These are phyloP conservation scores for Oryza punctata DNA, from an alignment of 176 grass and related monocot genomes.

Conservation along the genomic window DNA sequence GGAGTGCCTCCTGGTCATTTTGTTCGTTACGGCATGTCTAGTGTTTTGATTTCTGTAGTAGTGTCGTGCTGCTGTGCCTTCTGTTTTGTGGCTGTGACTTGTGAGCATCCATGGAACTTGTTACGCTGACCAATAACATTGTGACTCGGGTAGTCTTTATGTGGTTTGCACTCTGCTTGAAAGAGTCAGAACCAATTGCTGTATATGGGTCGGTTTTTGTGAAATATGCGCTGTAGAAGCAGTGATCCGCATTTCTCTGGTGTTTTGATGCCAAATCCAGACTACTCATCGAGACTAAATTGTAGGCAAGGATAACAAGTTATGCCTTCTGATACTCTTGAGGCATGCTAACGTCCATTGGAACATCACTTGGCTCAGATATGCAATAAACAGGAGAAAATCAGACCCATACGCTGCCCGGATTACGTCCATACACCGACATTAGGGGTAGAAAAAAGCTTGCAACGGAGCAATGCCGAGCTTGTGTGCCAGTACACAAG, in stretches of 20 bases:
- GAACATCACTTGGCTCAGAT: background rate
- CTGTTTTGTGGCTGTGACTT: slow-evolving; percentile 26
- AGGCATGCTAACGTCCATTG: background rate
- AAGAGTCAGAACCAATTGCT: background rate
- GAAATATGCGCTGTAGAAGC: background rate
- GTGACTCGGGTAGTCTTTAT: background rate
- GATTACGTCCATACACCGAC: background rate
- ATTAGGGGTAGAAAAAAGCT: background rate
- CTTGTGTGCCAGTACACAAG: background rate
- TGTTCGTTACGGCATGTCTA: slow-evolving; percentile 27
- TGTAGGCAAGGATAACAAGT: background rate
- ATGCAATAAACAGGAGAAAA: background rate
- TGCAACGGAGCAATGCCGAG: background rate
- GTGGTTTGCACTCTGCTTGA: slow-evolving; percentile 9
- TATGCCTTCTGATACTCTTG: background rate
- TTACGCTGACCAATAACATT: slow-evolving; percentile 37
- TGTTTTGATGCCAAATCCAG: background rate
- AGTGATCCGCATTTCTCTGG: background rate
- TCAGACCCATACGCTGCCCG: background rate
- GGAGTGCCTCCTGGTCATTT: background rate
- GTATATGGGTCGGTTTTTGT: background rate
- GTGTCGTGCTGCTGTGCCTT: background rate
- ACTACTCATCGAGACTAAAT: background rate
- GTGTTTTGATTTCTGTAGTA: slow-evolving; percentile 27
- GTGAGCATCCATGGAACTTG: slow-evolving; percentile 24